Base-by-base conservation (phyloP, 2,329 filamentous ascomycete genomes). In the Didymella lethalis region DNA sequence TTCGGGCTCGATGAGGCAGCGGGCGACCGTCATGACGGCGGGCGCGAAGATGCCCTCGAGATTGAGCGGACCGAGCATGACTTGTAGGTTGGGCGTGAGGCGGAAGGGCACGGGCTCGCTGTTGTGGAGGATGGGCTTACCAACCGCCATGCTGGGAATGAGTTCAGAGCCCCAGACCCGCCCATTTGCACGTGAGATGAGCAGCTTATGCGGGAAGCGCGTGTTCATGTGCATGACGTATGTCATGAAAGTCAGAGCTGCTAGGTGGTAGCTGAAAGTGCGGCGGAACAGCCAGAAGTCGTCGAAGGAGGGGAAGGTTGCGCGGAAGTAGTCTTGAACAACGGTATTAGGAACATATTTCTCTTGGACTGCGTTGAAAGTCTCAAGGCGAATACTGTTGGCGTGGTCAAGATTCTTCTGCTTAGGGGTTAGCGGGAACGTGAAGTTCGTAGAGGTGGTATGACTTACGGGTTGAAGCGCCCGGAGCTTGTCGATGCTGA, bases 201-300 rank as follows among this genome's bases (percentile, higher is more conserved):
- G 90, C 77, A 98, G 90, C 84, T 99, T 99, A 78, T 93, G 92
- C 6, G 95, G 96, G 77, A 95, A 97, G 29, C 95, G 91, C 76
- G 92, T 92, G 75, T 94, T 92, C 88, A 99, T 98, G 80, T 94
- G 94, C 81, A 99, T 90, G 59, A 97, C 90, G 75, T 98, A 99
- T 4, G 95, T 98, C 90, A 99, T 97, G 81, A 99, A 99, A 0
- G 95, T 97, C 64, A 98, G 85, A 1, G 93, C 88, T 20, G 95
- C 94, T 62, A 97, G 89, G 79, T 99, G 95, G 82, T 98, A 97
- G 23, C 92, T 91, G 80, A 99, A 97, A 66, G 97, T 93, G 59
- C 93, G 89, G 59, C 95, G 91, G 91, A 99, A 99, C 57, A 99
- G 86, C 93, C 94, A 99, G 83, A 98, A 97, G 71, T 97, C 93